Evolutionary conservation across 2,329 filamentous ascomycete species (phyloP).

Genomic region (Diaporthe citri): DNA sequence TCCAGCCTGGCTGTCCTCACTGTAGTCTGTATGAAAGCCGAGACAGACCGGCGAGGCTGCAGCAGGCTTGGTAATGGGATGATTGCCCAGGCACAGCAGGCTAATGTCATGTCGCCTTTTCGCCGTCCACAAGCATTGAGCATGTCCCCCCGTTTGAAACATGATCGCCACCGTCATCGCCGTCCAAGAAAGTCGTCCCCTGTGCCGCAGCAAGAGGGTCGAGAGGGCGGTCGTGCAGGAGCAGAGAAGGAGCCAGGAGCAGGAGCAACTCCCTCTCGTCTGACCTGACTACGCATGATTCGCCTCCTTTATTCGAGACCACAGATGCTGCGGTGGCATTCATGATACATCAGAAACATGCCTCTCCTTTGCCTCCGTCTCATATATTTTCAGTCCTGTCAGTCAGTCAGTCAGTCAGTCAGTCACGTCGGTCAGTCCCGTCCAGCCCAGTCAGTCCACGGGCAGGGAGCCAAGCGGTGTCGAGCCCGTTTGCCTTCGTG

Average conservation of each 20-base stretch:
- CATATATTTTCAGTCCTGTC: background rate
- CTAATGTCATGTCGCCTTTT: background rate
- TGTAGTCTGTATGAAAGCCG: background rate
- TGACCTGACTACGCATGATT: conserved; percentile 18
- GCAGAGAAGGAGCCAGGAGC: background rate
- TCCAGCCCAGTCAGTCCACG: conserved; percentile 3
- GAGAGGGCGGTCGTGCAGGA: background rate
- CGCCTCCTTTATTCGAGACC: conserved; percentile 4
- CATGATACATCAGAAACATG: conserved; percentile 24
- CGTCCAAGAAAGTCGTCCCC: conserved; percentile 4
- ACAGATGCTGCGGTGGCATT: conserved; percentile 20
- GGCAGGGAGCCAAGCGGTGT: conserved; percentile 14
- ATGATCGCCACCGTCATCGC: conserved; percentile 11
- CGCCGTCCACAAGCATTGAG: conserved; percentile 26
- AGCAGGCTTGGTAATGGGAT: conserved; percentile 8
- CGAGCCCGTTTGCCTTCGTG: conserved; percentile 15
- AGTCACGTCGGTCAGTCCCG: background rate
- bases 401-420: background rate
- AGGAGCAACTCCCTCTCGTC: background rate
- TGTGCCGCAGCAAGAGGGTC: background rate
- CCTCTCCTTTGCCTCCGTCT: conserved; percentile 3
- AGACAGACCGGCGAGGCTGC: conserved; percentile 24
- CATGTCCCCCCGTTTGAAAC: conserved; percentile 23
- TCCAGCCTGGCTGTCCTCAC: background rate
- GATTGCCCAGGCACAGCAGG: conserved; percentile 5